Percentiles rank a stretch among this genome's conserved stretches.
These are phyloP conservation scores for Tubosaeta sp. DNA, from an alignment of 768 basidiomycete species.

Conservation along the genomic window DNA sequence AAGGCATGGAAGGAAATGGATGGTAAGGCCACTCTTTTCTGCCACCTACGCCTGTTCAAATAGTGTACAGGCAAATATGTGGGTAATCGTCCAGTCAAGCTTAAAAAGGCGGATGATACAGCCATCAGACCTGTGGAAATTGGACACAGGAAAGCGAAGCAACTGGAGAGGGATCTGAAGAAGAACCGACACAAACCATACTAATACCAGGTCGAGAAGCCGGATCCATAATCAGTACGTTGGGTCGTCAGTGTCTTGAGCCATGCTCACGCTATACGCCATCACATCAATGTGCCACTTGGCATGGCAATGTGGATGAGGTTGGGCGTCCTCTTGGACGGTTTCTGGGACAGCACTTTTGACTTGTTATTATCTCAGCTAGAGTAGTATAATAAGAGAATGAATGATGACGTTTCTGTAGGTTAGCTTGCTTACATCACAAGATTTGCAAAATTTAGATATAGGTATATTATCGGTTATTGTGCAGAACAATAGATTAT, in stretches of 20 bases:
- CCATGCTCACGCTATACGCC: slow-evolving; percentile 20
- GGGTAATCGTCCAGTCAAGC: slow-evolving; percentile 92
- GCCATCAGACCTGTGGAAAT: slow-evolving; percentile 90
- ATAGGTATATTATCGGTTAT: too few species aligned
- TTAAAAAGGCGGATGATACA: slow-evolving; percentile 89
- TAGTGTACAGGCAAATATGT: slow-evolving; percentile 83
- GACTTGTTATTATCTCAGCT: slow-evolving; percentile 1
- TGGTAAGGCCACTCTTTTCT: slow-evolving; percentile 47
- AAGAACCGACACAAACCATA: slow-evolving; percentile 87
- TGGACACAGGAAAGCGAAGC: slow-evolving; percentile 86
- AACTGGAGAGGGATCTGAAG: slow-evolving; percentile 87
- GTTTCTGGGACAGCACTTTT: background rate
- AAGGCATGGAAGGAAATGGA: slow-evolving; percentile 99
- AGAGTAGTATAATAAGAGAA: slow-evolving; percentile 3
- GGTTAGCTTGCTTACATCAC: too few species aligned
- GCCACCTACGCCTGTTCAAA: slow-evolving; percentile 1
- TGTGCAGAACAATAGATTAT: too few species aligned
- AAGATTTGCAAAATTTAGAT: too few species aligned
- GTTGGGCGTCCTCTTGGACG: background rate
- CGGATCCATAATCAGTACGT: slow-evolving; percentile 26
- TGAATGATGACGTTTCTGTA: background rate
- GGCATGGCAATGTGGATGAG: slow-evolving; percentile 7
- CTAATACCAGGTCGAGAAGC: slow-evolving; percentile 31
- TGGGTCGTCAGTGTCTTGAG: slow-evolving; percentile 18
- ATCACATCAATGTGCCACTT: slow-evolving; percentile 3